These are phyloP conservation scores for Eleusine indica DNA, from an alignment of 176 grass and related monocot genomes.

Conservation along the genomic window DNA sequence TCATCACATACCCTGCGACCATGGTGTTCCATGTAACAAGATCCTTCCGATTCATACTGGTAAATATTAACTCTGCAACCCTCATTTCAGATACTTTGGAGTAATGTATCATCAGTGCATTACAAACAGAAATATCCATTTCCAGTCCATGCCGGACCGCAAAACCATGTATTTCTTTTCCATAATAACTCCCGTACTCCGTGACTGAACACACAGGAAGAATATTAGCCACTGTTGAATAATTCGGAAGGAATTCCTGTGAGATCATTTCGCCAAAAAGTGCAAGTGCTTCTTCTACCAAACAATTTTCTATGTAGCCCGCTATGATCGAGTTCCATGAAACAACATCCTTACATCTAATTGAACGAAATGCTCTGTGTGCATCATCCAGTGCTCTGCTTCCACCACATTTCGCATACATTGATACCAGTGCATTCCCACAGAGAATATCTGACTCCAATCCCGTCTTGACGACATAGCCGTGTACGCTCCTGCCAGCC, in stretches of 20 bases:
- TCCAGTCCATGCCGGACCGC: slow-evolving; percentile 52
- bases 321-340: slow-evolving; percentile 74
- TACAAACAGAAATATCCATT: slow-evolving; percentile 56
- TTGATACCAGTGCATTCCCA: slow-evolving; percentile 66
- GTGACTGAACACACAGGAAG: slow-evolving; percentile 56
- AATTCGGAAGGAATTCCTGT: slow-evolving; percentile 44
- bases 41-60: slow-evolving; percentile 46
- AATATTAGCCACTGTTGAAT: slow-evolving; percentile 56
- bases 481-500: slow-evolving; percentile 49
- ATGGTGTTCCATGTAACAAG: slow-evolving; percentile 63
- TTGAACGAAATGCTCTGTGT: slow-evolving; percentile 36
- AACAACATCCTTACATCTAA: slow-evolving; percentile 58
- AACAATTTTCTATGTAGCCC: slow-evolving; percentile 47
- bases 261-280: slow-evolving; percentile 53
- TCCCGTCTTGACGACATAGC: slow-evolving; percentile 48
- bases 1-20: slow-evolving; percentile 62
- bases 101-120: slow-evolving; percentile 69
- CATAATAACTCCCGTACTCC: slow-evolving; percentile 42
- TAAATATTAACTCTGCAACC: slow-evolving; percentile 52
- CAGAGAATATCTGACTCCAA: slow-evolving; percentile 56
- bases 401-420: slow-evolving; percentile 55
- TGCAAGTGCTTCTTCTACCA: slow-evolving; percentile 45
- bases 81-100: slow-evolving; percentile 53
- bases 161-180: slow-evolving; percentile 62
- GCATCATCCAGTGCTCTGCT: slow-evolving; percentile 42